Conservation (phyloP, 768 basidiomycete species). For the Phylloporus scabripes region DNA sequence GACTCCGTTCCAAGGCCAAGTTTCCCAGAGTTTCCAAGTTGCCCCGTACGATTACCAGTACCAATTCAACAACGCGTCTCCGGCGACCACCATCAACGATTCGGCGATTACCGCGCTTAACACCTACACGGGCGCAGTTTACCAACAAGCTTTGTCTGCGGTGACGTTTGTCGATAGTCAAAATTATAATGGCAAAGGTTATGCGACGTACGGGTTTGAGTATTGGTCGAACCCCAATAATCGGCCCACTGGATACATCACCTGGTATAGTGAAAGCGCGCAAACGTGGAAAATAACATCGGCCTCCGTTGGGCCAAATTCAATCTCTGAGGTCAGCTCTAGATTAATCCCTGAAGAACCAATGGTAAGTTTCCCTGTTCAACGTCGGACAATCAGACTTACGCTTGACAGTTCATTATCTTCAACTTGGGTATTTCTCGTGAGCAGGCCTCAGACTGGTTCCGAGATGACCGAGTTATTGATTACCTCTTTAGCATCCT, state of each 20-base stretch:
- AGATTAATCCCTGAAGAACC: slow-evolving; percentile 86
- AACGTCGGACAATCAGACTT: background rate
- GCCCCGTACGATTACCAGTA: slow-evolving; percentile 77
- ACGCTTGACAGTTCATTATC: slow-evolving; percentile 59
- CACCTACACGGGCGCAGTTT: slow-evolving; percentile 61
- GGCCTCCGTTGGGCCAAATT: slow-evolving; percentile 62
- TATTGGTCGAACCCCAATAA: slow-evolving; percentile 70
- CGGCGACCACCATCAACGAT: slow-evolving; percentile 52
- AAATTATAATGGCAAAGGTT: slow-evolving; percentile 53
- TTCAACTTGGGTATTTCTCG: slow-evolving; percentile 80
- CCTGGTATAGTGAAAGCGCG: slow-evolving; percentile 69
- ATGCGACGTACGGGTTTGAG: slow-evolving; percentile 69
- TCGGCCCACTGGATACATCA: slow-evolving; percentile 68
- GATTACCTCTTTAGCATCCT: slow-evolving; percentile 40
- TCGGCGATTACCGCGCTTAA: slow-evolving; percentile 50
- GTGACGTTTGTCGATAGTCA: slow-evolving; percentile 49
- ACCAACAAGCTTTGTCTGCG: slow-evolving; percentile 72
- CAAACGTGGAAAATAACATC: slow-evolving; percentile 71
- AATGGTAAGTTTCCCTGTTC: slow-evolving; percentile 54
- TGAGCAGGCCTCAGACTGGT: slow-evolving; percentile 26
- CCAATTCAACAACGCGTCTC: slow-evolving; percentile 47
- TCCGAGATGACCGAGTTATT: background rate
- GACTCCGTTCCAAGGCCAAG: slow-evolving; percentile 51
- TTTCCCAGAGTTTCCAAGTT: slow-evolving; percentile 76
- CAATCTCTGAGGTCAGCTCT: slow-evolving; percentile 48